A percentile compares a stretch with the other conserved stretches of the same genome.
phyloP scores from a whole-genome alignment of 2,329 filamentous ascomycete species.

The Hirsutella minnesotensis region DNA sequence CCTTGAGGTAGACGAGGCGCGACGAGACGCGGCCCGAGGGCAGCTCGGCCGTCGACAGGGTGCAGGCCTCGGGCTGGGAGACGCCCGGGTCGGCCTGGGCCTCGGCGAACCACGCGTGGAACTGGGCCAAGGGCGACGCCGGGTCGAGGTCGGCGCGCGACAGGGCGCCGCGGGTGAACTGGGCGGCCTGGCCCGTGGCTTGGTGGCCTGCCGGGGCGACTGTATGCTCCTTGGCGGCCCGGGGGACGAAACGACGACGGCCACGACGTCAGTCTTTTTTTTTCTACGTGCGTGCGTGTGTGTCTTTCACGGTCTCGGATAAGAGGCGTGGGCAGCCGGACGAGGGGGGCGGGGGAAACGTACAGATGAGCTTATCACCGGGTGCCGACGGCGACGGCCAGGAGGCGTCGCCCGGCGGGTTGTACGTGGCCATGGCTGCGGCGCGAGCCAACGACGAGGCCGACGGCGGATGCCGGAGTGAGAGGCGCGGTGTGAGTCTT shows the following conservation, averaged over 20 bases:
- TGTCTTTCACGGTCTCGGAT: no score
- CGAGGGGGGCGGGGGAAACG: slow-evolving; percentile 9
- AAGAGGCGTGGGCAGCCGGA: no score
- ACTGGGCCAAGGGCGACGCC: slow-evolving; percentile 63
- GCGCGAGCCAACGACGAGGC: slow-evolving; percentile 9
- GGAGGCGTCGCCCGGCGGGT: slow-evolving; percentile 17
- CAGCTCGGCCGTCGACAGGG: slow-evolving; percentile 71
- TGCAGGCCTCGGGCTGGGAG: slow-evolving; percentile 77
- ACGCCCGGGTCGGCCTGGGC: slow-evolving; percentile 47
- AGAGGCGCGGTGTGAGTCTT: neutral
- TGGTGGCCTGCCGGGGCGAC: slow-evolving; percentile 53
- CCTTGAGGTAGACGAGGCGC: slow-evolving; percentile 89
- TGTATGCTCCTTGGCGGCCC: no score
- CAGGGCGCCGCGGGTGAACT: slow-evolving; percentile 59
- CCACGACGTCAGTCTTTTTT: no score
- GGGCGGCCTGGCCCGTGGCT: slow-evolving; percentile 53
- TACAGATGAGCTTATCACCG: slow-evolving; percentile 35
- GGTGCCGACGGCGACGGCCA: slow-evolving; percentile 12
- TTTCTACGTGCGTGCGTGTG: no score
- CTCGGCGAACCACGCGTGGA: slow-evolving; percentile 77
- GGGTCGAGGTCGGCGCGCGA: slow-evolving; percentile 46
- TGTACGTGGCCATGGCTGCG: slow-evolving; percentile 32
- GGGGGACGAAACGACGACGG: no score
- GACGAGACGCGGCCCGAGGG: slow-evolving; percentile 76
- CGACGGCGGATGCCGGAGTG: neutral